Conservation (phyloP, 208 protist species). For the Acanthamoeba pearcei region DNA sequence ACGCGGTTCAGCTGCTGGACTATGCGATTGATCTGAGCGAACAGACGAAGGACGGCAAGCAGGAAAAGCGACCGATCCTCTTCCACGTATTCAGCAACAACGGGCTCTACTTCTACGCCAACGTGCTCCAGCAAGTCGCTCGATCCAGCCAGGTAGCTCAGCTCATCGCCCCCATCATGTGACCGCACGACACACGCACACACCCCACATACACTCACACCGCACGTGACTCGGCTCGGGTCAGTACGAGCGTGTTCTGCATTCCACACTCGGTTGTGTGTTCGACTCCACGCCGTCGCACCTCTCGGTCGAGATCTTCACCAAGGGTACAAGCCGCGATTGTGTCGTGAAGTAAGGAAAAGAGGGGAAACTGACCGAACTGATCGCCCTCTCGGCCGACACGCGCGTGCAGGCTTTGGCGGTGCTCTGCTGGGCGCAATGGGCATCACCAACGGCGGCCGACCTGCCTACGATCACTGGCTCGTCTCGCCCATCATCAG, state of each 20-base stretch:
- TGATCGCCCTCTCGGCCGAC: not conserved
- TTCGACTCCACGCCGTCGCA: conserved; percentile 51
- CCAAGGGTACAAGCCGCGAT: not conserved
- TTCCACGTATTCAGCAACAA: conserved; percentile 68
- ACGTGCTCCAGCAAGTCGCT: not conserved
- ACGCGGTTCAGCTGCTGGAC: conserved; percentile 23
- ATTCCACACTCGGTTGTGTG: not conserved
- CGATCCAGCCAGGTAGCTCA: not conserved
- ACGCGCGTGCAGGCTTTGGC: not conserved
- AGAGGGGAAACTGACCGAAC: not conserved
- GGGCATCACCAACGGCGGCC: conserved; percentile 6
- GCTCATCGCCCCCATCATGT: not conserved
- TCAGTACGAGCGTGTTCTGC: conserved; percentile 12
- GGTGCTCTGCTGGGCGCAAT: conserved; percentile 22
- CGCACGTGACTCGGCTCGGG: not conserved
- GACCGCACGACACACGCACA: not conserved
- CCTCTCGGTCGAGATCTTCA: conserved; percentile 52
- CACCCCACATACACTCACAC: not conserved
- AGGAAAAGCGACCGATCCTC: not conserved
- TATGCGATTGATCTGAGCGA: conserved; percentile 1
- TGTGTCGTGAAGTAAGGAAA: not conserved
- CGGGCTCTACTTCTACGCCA: conserved; percentile 60
- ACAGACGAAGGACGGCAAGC: conserved; percentile 2
- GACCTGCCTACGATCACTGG: conserved; percentile 32
- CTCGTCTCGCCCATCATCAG: conserved; percentile 35